Evolutionary conservation across 805 yeast species (phyloP), one percentile per base, ranked within the genome.

Genomic region (Myxozyma udenii): DNA sequence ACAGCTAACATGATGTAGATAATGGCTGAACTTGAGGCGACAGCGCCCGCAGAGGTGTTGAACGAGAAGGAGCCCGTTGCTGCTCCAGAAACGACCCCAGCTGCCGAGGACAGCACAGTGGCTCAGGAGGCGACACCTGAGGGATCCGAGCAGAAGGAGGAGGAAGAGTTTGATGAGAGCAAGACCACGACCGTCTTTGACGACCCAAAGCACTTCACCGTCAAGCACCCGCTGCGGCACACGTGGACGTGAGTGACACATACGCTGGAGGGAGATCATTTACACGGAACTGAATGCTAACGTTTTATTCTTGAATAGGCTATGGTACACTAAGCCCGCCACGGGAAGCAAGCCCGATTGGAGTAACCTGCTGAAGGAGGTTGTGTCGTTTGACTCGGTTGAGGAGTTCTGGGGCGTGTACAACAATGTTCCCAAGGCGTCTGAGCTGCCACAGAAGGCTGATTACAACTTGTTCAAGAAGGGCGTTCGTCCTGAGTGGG

Each of bases 351-450:
- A 74, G 61, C 95, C 88, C 73, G 81, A 87, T 64, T 91, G 98
- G 98, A 79, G 87, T 49, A 95, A 90, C 66, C 78, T 89, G 61
- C 78, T 93, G 66, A 89, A 89, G 74, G 95, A 96, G 51, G 95
- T 93, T 46, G 91, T 89, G 62, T 81, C 95, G 22, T 88, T 93
- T 64, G 79, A 83, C 49, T 82, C 96, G n/a, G 98, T 93, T 46
- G 98, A 93, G 75, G 97, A 91, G 71, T 93, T 93, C 75, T 93
- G 98, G 98, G 98, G 98, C 23, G 85, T 91, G 61, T 86, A 81
- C 77, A 90, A 93, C 72, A 85, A 95, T 39, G 84, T 93, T 63
- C 98, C 98, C 61, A 82, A 81, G 64, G 96, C 95, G 46, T 80
- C 81, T 58, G 96, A 89, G 68, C 78, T 93, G 68, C 98, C 98